Evolutionary conservation across 2,329 filamentous ascomycete genomes (phyloP), one percentile per base, ranked within the genome.

Genomic region (Arthrocladium fulminans): DNA sequence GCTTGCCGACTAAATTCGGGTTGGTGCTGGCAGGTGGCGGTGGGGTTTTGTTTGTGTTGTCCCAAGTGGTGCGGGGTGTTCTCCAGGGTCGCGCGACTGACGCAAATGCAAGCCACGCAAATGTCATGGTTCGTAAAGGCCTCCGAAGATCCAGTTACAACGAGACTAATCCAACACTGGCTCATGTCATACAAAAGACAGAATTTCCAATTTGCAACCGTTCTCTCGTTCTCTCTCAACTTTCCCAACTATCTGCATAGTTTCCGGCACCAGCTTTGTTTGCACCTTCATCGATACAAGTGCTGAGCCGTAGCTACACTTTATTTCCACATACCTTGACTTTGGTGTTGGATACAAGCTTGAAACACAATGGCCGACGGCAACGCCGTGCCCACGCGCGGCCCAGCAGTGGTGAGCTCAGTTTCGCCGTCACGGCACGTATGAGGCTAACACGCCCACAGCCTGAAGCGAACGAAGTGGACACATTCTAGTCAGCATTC

Each of bases 391-490:
- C 62, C 63, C 42, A 60, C 60, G 30, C 65, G 67, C 51, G 49
- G 37, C 54, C 63, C 59, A 19, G 53, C 65, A 9, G 67, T 69
- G 66, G 67, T 70, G 64, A 61, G 67, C 34, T 17, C 20, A 19
- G 15, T 24, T 20, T 25, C 45, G 15, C n/a, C 13, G 9, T 9
- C 27, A 27, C 29, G 3, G 23, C 41, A n/a, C n/a, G 5, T n/a
- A 19, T 37, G 13, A 20, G 25, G 37, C 47, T 41, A 37, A 39
- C 29, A 25, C 24, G 12, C 25, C 27, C 27, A 20, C 45, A 59
- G 54, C 58, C 61, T 27, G 71, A 74, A 60, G 69, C 70, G 51
- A 69, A 73, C 58, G 62, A 71, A 50, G 69, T 72, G 54, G 67
- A 70, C 54, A 72, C 69, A 37, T 70, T 70, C 67, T 72, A 79